Conservation (phyloP, 192 early-diverging fungal genomes). For the Coemansia sp. region DNA sequence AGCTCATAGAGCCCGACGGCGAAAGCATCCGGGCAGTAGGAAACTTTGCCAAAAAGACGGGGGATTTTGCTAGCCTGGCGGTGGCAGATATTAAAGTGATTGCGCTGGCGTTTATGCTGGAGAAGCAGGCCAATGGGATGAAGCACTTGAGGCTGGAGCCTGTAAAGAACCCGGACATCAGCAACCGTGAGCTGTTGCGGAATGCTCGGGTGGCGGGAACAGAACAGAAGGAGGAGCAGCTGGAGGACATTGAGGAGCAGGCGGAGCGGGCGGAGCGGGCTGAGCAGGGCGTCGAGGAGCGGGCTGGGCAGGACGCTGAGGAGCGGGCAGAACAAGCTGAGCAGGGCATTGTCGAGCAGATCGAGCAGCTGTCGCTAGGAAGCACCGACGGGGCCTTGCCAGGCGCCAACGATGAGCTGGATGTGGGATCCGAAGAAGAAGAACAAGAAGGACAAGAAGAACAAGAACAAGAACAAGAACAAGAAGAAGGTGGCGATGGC, state of each 20-base stretch:
- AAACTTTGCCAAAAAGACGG: slow-evolving; percentile 85
- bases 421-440: not conserved
- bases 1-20: slow-evolving; percentile 27
- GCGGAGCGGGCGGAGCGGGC: too few species aligned
- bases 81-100: slow-evolving; percentile 84
- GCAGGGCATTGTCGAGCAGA: slow-evolving; percentile 5
- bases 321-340: not conserved
- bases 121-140: slow-evolving; percentile 73
- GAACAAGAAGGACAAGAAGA: slow-evolving; percentile 8
- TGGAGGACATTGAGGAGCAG: not conserved
- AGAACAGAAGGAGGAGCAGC: not conserved
- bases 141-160: slow-evolving; percentile 70
- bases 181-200: slow-evolving; percentile 25
- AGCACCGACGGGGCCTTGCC: not conserved
- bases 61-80: slow-evolving; percentile 81
- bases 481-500: slow-evolving; percentile 37
- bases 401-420: not conserved
- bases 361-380: slow-evolving; percentile 12
- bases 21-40: slow-evolving; percentile 60
- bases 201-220: not conserved
- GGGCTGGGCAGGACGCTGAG: too few species aligned
- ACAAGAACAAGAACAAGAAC: slow-evolving; percentile 11
- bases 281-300: not conserved
- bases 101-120: slow-evolving; percentile 85
- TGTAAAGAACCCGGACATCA: slow-evolving; percentile 25